These are phyloP conservation scores for Phytophthora multivora DNA, from an alignment of 352 stramenopile genomes.

Conservation along the genomic window DNA sequence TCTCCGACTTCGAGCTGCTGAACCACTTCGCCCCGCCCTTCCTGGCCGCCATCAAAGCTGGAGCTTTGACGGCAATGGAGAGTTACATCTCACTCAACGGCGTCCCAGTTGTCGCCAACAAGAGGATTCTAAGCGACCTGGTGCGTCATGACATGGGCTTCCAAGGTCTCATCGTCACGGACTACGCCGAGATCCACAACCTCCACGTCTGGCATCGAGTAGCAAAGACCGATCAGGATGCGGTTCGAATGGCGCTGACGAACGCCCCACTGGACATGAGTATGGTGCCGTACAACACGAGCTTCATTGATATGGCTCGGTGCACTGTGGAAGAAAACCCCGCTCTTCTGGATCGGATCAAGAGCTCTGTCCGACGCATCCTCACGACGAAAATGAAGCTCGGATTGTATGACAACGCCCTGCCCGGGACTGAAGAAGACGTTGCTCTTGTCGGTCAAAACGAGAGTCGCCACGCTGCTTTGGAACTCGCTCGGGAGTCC, in stretches of 20 bases:
- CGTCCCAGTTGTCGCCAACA: slow-evolving; percentile 90
- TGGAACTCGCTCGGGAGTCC: slow-evolving; percentile 79
- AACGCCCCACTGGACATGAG: slow-evolving; percentile 91
- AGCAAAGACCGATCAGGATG: slow-evolving; percentile 52
- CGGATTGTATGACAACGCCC: slow-evolving; percentile 67
- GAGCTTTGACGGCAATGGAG: slow-evolving; percentile 92
- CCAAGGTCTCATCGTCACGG: slow-evolving; percentile 89
- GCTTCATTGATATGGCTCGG: slow-evolving; percentile 61
- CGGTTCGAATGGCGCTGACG: slow-evolving; percentile 68
- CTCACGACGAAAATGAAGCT: slow-evolving; percentile 77
- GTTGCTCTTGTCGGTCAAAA: slow-evolving; percentile 53
- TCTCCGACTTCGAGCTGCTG: slow-evolving; percentile 79
- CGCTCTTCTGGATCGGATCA: slow-evolving; percentile 47
- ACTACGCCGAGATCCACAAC: slow-evolving; percentile 94
- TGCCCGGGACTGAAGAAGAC: slow-evolving; percentile 50
- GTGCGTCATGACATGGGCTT: slow-evolving; percentile 89
- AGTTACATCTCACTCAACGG: slow-evolving; percentile 94
- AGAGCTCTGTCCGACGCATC: slow-evolving; percentile 63
- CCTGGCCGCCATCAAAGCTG: slow-evolving; percentile 79
- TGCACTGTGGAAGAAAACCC: slow-evolving; percentile 42
- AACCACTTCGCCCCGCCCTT: slow-evolving; percentile 90
- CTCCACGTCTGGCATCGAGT: slow-evolving; percentile 69
- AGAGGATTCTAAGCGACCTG: slow-evolving; percentile 78
- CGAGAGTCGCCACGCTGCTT: slow-evolving; percentile 55
- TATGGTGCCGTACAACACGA: slow-evolving; percentile 76